These are phyloP conservation scores for Jackrogersella multiformis DNA, from an alignment of 495 filamentous ascomycete species.

Conservation along the genomic window DNA sequence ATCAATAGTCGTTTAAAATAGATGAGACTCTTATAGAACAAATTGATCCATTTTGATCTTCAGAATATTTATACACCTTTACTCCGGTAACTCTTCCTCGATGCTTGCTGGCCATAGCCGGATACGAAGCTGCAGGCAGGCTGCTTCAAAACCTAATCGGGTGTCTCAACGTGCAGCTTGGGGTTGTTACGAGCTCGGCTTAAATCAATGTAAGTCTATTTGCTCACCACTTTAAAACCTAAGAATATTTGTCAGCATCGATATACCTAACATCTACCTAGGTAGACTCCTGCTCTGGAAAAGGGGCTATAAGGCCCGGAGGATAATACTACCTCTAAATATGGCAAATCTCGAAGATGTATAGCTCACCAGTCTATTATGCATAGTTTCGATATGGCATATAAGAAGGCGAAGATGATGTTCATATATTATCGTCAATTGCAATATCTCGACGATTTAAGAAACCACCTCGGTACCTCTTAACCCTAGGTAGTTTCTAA, in stretches of 20 bases:
- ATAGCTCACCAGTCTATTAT: too few species aligned
- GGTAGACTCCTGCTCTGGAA: neutral
- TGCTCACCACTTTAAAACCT: neutral
- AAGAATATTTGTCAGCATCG: neutral
- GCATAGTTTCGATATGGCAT: too few species aligned
- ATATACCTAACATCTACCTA: neutral
- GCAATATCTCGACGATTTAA: too few species aligned
- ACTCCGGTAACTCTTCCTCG: neutral
- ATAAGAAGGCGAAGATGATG: too few species aligned
- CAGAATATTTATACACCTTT: neutral
- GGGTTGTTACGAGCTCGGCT: constrained; percentile 6
- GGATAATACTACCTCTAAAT: too few species aligned
- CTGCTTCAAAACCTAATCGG: constrained; percentile 23
- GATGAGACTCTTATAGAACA: too few species aligned
- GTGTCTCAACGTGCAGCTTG: constrained; percentile 3
- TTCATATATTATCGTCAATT: too few species aligned
- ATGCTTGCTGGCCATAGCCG: neutral
- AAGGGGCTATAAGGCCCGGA: too few species aligned
- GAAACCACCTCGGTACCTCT: too few species aligned
- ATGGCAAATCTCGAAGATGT: too few species aligned
- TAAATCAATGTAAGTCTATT: constrained; percentile 1
- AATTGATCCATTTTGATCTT: too few species aligned
- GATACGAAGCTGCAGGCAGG: constrained; percentile 31
- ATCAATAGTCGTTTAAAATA: neutral
- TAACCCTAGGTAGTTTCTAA: too few species aligned